These are phyloP conservation scores for Cercis canadensis DNA, from an alignment of 306 rosid genomes.

Conservation along the genomic window DNA sequence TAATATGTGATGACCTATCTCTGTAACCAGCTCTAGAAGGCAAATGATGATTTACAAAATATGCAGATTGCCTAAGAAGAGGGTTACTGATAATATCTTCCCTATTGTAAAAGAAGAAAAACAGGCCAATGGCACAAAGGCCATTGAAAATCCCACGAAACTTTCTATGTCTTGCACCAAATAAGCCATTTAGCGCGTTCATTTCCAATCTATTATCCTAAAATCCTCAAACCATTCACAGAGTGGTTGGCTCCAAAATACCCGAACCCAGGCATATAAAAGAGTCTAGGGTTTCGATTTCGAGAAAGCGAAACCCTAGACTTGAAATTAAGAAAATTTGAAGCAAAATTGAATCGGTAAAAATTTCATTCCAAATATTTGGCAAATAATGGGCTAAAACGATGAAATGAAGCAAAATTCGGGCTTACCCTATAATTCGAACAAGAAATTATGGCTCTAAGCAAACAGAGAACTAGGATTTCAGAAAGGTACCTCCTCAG, in stretches of 20 bases:
- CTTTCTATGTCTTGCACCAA: constrained; percentile 34
- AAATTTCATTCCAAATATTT: constrained; percentile 6
- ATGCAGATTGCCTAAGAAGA: constrained; percentile 47
- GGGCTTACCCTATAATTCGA: constrained; percentile 22
- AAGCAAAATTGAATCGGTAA: constrained; percentile 15
- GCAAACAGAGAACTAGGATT: constrained; percentile 24
- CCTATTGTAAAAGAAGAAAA: constrained; percentile 54
- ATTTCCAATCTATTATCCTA: constrained; percentile 8
- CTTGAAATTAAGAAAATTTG: constrained; percentile 8
- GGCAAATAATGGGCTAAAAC: neutral
- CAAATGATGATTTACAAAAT: constrained; percentile 29
- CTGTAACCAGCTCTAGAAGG: constrained; percentile 34
- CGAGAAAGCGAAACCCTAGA: constrained; percentile 41
- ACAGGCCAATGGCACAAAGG: constrained; percentile 43
- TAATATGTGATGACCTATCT: constrained; percentile 25
- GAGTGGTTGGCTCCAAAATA: too few relatives aligned
- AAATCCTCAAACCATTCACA: constrained; percentile 1
- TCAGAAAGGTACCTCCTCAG: constrained; percentile 20
- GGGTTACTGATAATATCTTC: constrained; percentile 50
- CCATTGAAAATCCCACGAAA: constrained; percentile 50
- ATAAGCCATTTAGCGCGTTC: constrained; percentile 42
- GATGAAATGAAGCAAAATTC: neutral
- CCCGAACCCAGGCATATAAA: constrained; percentile 15
- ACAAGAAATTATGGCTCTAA: neutral
- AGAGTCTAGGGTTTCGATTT: constrained; percentile 43